A percentile compares a stretch with the other conserved stretches of the same genome.
Evolutionary conservation across 2,329 filamentous ascomycete genomes (phyloP).

Genomic region (Calonectria montana): DNA sequence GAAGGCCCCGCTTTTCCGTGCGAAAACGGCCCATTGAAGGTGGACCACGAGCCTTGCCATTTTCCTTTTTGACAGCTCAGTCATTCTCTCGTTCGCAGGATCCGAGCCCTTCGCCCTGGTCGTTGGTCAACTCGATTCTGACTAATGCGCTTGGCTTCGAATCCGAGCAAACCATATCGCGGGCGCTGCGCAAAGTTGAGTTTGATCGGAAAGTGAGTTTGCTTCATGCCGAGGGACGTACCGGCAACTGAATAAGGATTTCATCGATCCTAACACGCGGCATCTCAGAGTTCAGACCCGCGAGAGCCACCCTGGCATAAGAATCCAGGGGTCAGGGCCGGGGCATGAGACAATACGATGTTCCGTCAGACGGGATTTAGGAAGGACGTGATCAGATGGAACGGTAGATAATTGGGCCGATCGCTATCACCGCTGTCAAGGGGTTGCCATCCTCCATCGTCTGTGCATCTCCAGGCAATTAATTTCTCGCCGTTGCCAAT

Average conservation of each 20-base stretch:
- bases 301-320: background rate
- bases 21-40: constrained; percentile 29
- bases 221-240: background rate
- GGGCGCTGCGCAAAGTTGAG: background rate
- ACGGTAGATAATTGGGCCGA: constrained; percentile 20
- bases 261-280: background rate
- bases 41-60: background rate
- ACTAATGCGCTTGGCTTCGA: background rate
- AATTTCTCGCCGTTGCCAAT: background rate
- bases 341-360: constrained; percentile 20
- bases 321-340: background rate
- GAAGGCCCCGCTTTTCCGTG: constrained; percentile 27
- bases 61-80: constrained; percentile 22
- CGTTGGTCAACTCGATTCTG: background rate
- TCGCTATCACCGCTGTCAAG: constrained; percentile 20
- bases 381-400: constrained; percentile 19
- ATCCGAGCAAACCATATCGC: constrained; percentile 1
- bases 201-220: constrained; percentile 4
- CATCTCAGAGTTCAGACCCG: background rate
- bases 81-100: background rate
- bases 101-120: background rate
- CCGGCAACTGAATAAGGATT: background rate
- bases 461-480: constrained; percentile 5
- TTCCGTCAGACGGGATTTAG: constrained; percentile 8
- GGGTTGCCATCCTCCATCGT: constrained; percentile 4